phyloP scores from a whole-genome alignment of 768 basidiomycete species.

The Hygrophorus russula region DNA sequence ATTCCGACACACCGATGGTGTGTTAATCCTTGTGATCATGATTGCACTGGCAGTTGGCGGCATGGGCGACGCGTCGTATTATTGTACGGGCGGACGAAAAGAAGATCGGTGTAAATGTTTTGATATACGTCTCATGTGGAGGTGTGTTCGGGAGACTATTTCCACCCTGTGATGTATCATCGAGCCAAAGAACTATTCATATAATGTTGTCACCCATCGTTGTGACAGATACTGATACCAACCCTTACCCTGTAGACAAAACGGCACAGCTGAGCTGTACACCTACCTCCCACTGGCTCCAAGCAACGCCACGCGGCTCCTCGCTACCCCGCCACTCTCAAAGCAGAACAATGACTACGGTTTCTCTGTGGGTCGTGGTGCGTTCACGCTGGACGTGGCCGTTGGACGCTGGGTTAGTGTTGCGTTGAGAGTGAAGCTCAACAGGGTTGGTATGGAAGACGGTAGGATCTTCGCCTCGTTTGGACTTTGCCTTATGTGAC shows the following conservation, averaged over 20 bases:
- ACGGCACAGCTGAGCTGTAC: slow-evolving; percentile 55
- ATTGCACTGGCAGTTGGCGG: slow-evolving; percentile 35
- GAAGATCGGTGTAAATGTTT: slow-evolving; percentile 57
- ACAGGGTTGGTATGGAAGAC: slow-evolving; percentile 45
- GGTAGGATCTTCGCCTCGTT: too few relatives aligned
- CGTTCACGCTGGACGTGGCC: slow-evolving; percentile 44
- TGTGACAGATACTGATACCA: neutral
- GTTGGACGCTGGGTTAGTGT: slow-evolving; percentile 49
- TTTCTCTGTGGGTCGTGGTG: slow-evolving; percentile 54
- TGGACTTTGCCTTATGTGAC: neutral
- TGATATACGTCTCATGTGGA: slow-evolving; percentile 65
- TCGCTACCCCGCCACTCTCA: slow-evolving; percentile 36
- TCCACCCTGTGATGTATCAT: neutral
- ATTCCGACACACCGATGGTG: neutral
- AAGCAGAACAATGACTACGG: slow-evolving; percentile 48
- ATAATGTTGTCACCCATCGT: neutral
- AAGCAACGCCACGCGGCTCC: slow-evolving; percentile 30
- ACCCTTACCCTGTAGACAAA: slow-evolving; percentile 30
- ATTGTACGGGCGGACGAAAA: slow-evolving; percentile 60
- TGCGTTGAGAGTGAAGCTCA: slow-evolving; percentile 59
- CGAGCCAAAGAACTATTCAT: too few relatives aligned
- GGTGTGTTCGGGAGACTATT: slow-evolving; percentile 23
- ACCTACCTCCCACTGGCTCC: slow-evolving; percentile 49
- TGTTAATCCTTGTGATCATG: neutral
- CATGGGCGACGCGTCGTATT: slow-evolving; percentile 42